Conservation (phyloP, 108 stramenopile species). For the Parietichytrium sp. region DNA sequence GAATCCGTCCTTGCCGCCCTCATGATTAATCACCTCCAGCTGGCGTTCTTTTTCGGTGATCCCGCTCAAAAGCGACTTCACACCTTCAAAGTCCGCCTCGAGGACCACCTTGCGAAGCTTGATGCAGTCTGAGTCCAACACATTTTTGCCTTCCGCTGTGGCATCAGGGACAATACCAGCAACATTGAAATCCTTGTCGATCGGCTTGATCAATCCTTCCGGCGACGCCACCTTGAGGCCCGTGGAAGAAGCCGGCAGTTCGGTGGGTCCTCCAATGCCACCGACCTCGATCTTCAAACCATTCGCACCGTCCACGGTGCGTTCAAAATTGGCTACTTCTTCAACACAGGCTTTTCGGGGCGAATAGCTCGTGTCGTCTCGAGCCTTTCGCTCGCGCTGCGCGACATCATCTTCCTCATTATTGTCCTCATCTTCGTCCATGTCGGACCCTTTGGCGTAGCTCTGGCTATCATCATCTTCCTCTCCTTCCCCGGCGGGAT, state of each 20-base stretch:
- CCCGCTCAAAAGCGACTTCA: neutral
- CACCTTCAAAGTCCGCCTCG: neutral
- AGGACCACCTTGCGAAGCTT: constrained; percentile 17
- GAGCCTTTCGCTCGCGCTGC: neutral
- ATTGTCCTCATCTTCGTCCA: neutral
- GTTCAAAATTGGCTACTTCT: too few species aligned
- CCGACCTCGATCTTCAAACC: too few species aligned
- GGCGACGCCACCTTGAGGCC: too few species aligned
- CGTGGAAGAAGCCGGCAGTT: too few species aligned
- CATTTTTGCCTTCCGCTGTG: neutral
- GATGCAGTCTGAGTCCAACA: neutral
- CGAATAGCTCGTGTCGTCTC: neutral
- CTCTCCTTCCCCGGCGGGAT: too few species aligned
- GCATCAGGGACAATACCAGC: neutral
- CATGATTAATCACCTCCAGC: neutral
- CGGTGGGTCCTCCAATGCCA: too few species aligned
- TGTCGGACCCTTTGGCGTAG: too few species aligned
- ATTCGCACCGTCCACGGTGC: too few species aligned
- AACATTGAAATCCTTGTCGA: neutral
- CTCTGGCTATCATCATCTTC: too few species aligned
- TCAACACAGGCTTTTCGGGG: constrained; percentile 27
- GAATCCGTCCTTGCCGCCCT: neutral
- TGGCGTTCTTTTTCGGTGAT: neutral
- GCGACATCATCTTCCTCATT: neutral
- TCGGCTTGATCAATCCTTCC: too few species aligned